Evolutionary conservation across 2,329 filamentous ascomycete genomes (phyloP), one percentile per base, ranked within the genome.

Genomic region (Xylariaceae sp.): DNA sequence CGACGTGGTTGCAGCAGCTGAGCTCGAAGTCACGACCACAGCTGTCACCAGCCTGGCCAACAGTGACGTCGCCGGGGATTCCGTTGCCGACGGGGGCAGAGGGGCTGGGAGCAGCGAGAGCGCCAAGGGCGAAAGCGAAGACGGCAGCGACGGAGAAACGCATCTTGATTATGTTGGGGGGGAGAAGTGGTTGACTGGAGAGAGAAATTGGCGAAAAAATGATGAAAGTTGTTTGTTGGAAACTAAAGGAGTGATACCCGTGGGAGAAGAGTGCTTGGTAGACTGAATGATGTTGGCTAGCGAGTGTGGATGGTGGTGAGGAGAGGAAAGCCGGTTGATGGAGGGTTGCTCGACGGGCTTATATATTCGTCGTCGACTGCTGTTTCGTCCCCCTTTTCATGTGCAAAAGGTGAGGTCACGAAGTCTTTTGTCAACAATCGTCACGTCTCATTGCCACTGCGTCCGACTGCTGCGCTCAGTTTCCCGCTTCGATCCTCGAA

Each of bases 81-180:
- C 58, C 37, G 42, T 54, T 56, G 37, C 17, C 44, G 23, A 30
- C 23, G 45, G 4, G 23, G 42, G 17, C 11, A 10, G 39, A 15
- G 8, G 63, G 45, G 30, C 35, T 35, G 44, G 70, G 70, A 13
- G 58, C 57, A 47, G 65, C 70, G 17, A 68, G 4, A 53, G 62
- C 64, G 65, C 73, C 69, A 55, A 72, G 66, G 67, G 75, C 72
- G 64, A 72, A 65, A 61, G 73, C 71, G 63, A 76, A 55, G 63
- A 71, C 54, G 61, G 73, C 60, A 57, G 70, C 68, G 62, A 73
- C 56, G 56, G 73, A 69, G 73, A 75, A 74, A 73, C 76, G 76
- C 77, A 79, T 79, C 58, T 75, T 76, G 70, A 66, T 50, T 61
- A 23, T 57, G 62, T 54, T 39, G 39, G 49, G 34, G 15, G 23